phyloP scores from a whole-genome alignment of 2,329 filamentous ascomycete genomes.

The Diaporthe australafricana region DNA sequence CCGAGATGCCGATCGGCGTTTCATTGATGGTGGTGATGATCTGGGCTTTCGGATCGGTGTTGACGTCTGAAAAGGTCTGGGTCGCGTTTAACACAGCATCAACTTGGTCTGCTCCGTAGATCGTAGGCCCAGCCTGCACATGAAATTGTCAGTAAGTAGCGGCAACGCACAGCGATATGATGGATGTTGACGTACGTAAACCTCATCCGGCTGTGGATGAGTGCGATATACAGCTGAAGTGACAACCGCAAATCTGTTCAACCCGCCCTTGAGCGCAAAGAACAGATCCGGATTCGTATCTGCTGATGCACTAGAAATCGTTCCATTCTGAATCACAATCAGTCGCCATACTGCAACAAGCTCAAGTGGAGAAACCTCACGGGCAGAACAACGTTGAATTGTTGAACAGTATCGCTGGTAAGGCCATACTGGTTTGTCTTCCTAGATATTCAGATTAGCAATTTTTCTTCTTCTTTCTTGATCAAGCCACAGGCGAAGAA shows the following conservation, averaged over 20 bases:
- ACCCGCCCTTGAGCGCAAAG: conserved; percentile 44
- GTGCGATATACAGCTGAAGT: conserved; percentile 41
- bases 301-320: conserved; percentile 39
- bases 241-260: conserved; percentile 44
- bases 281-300: conserved; percentile 40
- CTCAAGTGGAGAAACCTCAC: conserved; percentile 22
- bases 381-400: conserved; percentile 42
- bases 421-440: conserved; percentile 45
- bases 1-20: conserved; percentile 24
- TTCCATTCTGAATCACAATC: conserved; percentile 40
- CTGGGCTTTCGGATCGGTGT: conserved; percentile 44
- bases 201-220: conserved; percentile 37
- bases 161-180: neutral
- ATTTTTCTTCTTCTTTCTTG: no score
- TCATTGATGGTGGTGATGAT: conserved; percentile 45
- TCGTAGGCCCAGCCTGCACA: neutral
- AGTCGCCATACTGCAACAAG: neutral
- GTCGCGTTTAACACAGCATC: conserved; percentile 44
- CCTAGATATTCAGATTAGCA: no score
- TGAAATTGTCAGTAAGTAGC: neutral
- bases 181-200: conserved; percentile 38
- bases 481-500: neutral
- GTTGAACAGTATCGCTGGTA: conserved; percentile 42
- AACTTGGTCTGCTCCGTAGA: conserved; percentile 36
- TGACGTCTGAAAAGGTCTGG: conserved; percentile 40